Conservation (phyloP, 2,329 filamentous ascomycete species). For the Cephalotrichum gorgonifer region DNA sequence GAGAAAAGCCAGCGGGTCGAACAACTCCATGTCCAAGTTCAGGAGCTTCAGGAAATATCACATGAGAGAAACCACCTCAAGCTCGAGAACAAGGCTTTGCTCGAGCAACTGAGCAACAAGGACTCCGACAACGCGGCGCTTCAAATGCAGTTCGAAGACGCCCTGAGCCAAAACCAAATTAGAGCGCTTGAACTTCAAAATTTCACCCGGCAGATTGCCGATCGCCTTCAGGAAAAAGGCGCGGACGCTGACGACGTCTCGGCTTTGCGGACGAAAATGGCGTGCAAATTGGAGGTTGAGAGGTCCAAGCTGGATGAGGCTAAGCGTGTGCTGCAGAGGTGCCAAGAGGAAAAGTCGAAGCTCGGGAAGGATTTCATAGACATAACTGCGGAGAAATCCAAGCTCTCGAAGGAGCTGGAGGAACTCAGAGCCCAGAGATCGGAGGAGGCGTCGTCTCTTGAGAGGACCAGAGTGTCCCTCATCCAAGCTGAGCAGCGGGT, state of each 20-base stretch:
- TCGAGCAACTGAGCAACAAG: conserved; percentile 9
- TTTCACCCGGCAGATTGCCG: conserved; percentile 11
- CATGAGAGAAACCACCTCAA: conserved; percentile 11
- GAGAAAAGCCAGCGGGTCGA: conserved; percentile 11
- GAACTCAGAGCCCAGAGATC: background rate
- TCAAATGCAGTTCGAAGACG: background rate
- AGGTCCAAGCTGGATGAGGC: background rate
- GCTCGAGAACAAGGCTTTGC: conserved; percentile 8
- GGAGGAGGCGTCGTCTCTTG: background rate
- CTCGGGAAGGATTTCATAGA: background rate
- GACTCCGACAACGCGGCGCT: conserved; percentile 6
- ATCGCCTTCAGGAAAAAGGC: conserved; percentile 10
- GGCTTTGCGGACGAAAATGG: background rate
- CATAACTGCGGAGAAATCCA: background rate
- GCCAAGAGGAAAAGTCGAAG: background rate
- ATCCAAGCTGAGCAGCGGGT: conserved; percentile 9
- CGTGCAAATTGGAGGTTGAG: background rate
- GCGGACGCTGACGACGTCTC: background rate
- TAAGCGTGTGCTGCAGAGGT: background rate
- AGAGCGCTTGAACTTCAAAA: conserved; percentile 9
- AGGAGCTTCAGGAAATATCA: conserved; percentile 6
- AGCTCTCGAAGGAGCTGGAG: conserved; percentile 1
- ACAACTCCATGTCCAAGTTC: conserved; percentile 11
- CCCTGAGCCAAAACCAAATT: conserved; percentile 4
- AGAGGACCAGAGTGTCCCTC: conserved; percentile 2